Evolutionary conservation across 1,284 basidiomycete species (phyloP).

Genomic region (Anthracocystis setariae): DNA sequence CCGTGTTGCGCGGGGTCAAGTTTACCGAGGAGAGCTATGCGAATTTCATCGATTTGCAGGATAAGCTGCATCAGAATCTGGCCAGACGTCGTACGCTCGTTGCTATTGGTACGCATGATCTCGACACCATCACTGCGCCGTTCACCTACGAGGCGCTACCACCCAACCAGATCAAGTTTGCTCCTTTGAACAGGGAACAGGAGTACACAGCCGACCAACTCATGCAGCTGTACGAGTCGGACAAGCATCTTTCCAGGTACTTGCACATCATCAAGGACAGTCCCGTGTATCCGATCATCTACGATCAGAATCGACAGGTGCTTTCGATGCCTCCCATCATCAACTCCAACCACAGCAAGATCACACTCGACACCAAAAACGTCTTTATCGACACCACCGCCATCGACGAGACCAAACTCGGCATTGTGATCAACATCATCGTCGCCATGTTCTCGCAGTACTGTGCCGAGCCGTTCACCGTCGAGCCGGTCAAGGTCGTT

Average conservation of each 20-base stretch:
- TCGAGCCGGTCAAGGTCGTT: constrained; percentile 64
- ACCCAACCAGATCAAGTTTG: constrained; percentile 89
- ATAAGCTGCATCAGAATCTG: constrained; percentile 97
- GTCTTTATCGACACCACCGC: constrained; percentile 97
- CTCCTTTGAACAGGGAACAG: constrained; percentile 83
- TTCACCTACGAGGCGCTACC: constrained; percentile 91
- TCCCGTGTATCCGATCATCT: constrained; percentile 97
- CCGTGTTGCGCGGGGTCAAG: constrained; percentile 85
- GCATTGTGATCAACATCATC: constrained; percentile 93
- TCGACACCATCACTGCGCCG: constrained; percentile 86
- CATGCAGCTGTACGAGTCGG: constrained; percentile 75
- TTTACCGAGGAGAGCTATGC: constrained; percentile 91
- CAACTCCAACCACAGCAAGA: constrained; percentile 79
- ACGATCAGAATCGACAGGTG: constrained; percentile 85
- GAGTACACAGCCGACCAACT: constrained; percentile 69
- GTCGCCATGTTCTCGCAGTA: constrained; percentile 98
- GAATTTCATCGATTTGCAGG: constrained; percentile 95
- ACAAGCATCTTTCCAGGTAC: constrained; percentile 89
- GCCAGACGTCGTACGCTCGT: constrained; percentile 90
- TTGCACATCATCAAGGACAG: constrained; percentile 92
- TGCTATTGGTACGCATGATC: constrained; percentile 96
- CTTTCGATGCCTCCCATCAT: constrained; percentile 95
- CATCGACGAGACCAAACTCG: constrained; percentile 96
- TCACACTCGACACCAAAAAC: constrained; percentile 91
- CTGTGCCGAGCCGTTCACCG: constrained; percentile 83